Conservation (phyloP, 148 eudicot genomes). For the Spergularia bocconei region DNA sequence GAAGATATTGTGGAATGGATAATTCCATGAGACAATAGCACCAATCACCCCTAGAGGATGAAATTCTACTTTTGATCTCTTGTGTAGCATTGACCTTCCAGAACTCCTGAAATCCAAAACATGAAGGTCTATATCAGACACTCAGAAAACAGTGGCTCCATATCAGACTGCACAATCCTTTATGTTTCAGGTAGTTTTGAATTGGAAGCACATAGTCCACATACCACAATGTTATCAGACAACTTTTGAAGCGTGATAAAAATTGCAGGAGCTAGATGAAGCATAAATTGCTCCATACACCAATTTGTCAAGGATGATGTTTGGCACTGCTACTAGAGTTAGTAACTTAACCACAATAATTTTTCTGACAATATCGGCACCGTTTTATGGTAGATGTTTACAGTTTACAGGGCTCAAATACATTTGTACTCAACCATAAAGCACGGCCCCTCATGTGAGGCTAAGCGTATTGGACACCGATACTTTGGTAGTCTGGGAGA, state of each 20-base stretch:
- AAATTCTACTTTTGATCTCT: constrained; percentile 88
- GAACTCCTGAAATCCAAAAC: constrained; percentile 50
- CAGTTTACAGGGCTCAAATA: too few relatives aligned
- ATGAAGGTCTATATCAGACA: constrained; percentile 13
- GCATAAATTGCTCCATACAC: background rate
- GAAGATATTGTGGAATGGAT: constrained; percentile 92
- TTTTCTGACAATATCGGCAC: background rate
- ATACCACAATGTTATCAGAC: background rate
- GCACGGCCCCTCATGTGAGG: too few relatives aligned
- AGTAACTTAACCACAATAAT: background rate
- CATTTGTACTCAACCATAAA: too few relatives aligned
- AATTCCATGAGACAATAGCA: constrained; percentile 99
- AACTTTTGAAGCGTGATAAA: background rate
- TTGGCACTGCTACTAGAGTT: background rate
- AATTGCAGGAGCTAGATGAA: background rate
- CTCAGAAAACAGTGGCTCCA: background rate
- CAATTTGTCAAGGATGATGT: background rate
- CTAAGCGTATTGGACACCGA: too few relatives aligned
- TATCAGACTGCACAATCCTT: background rate
- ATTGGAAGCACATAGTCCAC: background rate
- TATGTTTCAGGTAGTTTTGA: background rate
- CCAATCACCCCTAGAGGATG: constrained; percentile 94
- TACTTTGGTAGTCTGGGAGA: too few relatives aligned
- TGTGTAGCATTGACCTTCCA: constrained; percentile 98
- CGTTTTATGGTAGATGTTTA: background rate